These are phyloP conservation scores for Prunus padus DNA, from an alignment of 306 rosid genomes.

Conservation along the genomic window DNA sequence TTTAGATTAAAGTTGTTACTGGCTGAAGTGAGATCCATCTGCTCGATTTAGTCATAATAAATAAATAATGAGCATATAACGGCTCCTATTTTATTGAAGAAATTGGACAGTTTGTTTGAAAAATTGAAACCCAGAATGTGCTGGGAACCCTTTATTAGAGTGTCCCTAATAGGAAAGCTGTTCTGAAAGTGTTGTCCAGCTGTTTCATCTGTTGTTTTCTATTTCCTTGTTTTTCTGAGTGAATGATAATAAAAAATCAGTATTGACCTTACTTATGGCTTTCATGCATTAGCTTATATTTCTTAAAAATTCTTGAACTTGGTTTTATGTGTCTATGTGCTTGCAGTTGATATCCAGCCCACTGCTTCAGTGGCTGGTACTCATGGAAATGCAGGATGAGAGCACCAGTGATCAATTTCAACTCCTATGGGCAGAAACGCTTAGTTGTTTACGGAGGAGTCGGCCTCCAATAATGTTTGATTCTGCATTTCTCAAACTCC, in stretches of 20 bases:
- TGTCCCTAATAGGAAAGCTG: slow-evolving; percentile 1
- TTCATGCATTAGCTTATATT: background rate
- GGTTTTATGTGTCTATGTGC: background rate
- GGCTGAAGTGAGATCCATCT: background rate
- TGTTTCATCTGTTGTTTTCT: background rate
- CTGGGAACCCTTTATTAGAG: background rate
- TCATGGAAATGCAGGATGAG: slow-evolving; percentile 45
- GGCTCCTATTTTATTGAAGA: background rate
- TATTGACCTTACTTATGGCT: background rate
- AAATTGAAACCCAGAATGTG: background rate
- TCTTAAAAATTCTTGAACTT: background rate
- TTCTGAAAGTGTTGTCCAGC: background rate
- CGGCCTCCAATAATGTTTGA: slow-evolving; percentile 61
- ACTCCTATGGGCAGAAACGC: slow-evolving; percentile 59
- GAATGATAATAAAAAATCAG: background rate
- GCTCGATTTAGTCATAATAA: background rate
- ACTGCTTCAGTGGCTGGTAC: slow-evolving; percentile 66
- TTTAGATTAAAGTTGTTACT: background rate
- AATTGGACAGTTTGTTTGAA: background rate
- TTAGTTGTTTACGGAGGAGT: slow-evolving; percentile 47
- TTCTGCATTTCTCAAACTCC: slow-evolving; percentile 59
- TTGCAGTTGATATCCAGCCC: slow-evolving; percentile 58
- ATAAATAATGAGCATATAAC: background rate
- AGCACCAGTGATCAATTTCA: slow-evolving; percentile 42
- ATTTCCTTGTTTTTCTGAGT: background rate